Base-by-base conservation (phyloP, 2,329 filamentous ascomycete species). In the Calonectria montana region DNA sequence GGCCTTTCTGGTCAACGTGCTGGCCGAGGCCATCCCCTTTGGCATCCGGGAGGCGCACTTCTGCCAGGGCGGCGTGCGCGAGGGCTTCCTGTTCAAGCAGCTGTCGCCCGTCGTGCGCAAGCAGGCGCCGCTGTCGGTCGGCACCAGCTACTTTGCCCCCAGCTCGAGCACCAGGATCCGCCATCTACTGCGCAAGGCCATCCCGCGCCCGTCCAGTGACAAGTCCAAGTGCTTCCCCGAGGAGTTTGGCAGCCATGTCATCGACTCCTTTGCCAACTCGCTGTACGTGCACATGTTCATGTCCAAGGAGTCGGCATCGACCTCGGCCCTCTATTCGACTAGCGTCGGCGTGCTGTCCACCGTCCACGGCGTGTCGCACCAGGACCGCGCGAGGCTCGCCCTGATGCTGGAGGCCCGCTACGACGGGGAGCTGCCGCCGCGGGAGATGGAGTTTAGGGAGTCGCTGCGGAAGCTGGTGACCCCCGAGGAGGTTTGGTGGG, bases 1-100 rank as follows among this genome's bases (percentile, higher is more conserved):
- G 1, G 90, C 91, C 0, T 91, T 93, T 71, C 84, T 94, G 4
- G 88, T 94, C 45, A 88, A 88, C n/a, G 90, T 91, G 37, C 85
- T 94, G 1, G 85, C 88, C 7, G 85, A 89, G 67, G 89, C 90
- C 3, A 84, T 94, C 13, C 91, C 92, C 0, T 83, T 84, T 45
- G 83, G 82, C n/a, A 89, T 93, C 73, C 87, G 88, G 48, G 85
- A 88, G 41, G 90, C 93, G 2, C 88, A 90, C 37, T 94, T 94
- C 83, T 93, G 91, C 72, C 92, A 94, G 78, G 92, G 92, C 21
- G 92, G 92, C 5, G 91, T 94, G 2, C 85, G 92, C 35, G 92
- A 94, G 83, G 92, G 92, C 0, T 88, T 88, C 68, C 83, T 94
- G 1, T 94, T 91, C 80, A 83, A 86, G 13, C 84, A 84, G 47